Conservation (phyloP, 2,329 filamentous ascomycete species). For the Zarea fungicola region DNA sequence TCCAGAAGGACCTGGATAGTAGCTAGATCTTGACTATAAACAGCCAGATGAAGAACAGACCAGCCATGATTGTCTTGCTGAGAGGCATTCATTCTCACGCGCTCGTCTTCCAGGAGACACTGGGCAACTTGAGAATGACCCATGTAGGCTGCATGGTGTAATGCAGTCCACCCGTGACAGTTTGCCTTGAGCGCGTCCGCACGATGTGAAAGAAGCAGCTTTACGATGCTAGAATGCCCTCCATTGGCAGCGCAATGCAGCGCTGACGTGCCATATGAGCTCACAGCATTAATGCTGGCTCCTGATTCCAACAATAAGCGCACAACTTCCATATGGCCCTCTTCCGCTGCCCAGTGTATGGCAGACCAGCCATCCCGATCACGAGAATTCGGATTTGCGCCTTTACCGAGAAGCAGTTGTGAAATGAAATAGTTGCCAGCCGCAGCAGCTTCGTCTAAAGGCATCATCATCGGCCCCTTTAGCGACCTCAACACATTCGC, state of each 20-base stretch:
- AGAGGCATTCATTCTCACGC: slow-evolving; percentile 17
- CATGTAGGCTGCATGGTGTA: slow-evolving; percentile 21
- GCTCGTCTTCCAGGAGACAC: slow-evolving; percentile 19
- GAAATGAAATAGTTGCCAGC: not conserved
- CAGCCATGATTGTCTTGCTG: slow-evolving; percentile 22
- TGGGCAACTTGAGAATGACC: slow-evolving; percentile 20
- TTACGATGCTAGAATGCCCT: slow-evolving; percentile 13
- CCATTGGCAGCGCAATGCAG: slow-evolving; percentile 19
- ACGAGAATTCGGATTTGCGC: slow-evolving; percentile 18
- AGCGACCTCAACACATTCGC: not conserved
- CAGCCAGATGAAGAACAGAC: slow-evolving; percentile 22
- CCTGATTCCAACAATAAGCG: slow-evolving; percentile 18
- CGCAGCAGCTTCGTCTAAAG: not conserved
- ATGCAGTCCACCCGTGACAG: slow-evolving; percentile 18
- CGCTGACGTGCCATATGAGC: slow-evolving; percentile 18
- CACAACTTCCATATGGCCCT: slow-evolving; percentile 20
- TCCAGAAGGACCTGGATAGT: slow-evolving; percentile 17
- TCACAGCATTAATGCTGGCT: slow-evolving; percentile 17
- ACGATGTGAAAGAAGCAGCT: slow-evolving; percentile 12
- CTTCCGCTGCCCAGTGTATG: slow-evolving; percentile 18
- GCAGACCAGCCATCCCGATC: slow-evolving; percentile 20
- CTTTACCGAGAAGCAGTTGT: not conserved
- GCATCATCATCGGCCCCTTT: not conserved
- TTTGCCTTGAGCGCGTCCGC: slow-evolving; percentile 13
- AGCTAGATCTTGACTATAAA: slow-evolving; percentile 19